phyloP scores from a whole-genome alignment of 176 grass and related monocot genomes.

The Cocos nucifera region DNA sequence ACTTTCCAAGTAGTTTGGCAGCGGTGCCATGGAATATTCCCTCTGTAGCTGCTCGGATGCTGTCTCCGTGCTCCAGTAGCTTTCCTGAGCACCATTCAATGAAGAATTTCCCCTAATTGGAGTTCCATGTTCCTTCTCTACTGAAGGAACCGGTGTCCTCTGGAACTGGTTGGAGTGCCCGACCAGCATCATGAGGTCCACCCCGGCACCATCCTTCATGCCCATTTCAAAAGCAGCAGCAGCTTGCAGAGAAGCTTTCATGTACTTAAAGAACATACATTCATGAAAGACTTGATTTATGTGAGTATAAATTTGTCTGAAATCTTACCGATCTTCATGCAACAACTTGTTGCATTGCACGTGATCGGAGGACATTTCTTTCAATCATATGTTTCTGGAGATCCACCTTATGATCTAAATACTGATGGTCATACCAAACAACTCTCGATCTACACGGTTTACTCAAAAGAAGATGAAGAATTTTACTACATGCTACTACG shows the following conservation, averaged over 20 bases:
- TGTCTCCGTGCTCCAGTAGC: slow-evolving; percentile 77
- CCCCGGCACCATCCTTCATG: slow-evolving; percentile 57
- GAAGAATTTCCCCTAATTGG: slow-evolving; percentile 88
- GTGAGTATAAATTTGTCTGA: too few species aligned
- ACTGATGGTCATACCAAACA: too few species aligned
- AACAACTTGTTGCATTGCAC: too few species aligned
- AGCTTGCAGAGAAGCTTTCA: slow-evolving; percentile 62
- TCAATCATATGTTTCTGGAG: too few species aligned
- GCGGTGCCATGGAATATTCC: slow-evolving; percentile 64
- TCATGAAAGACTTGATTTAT: neutral
- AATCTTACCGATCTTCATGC: too few species aligned
- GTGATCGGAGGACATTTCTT: too few species aligned
- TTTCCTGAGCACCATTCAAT: slow-evolving; percentile 70
- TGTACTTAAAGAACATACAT: slow-evolving; percentile 39
- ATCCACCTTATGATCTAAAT: too few species aligned
- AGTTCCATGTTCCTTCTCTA: slow-evolving; percentile 79
- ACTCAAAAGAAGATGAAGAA: too few species aligned
- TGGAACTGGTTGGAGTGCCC: slow-evolving; percentile 89
- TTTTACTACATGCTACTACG: too few species aligned
- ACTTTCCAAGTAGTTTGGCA: slow-evolving; percentile 58
- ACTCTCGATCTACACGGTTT: too few species aligned
- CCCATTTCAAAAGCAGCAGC: slow-evolving; percentile 31
- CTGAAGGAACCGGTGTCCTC: slow-evolving; percentile 93
- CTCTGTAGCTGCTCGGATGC: slow-evolving; percentile 46
- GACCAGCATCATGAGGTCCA: slow-evolving; percentile 76